phyloP scores from a whole-genome alignment of 192 early-diverging fungal genomes.

The Mortierella claussenii region DNA sequence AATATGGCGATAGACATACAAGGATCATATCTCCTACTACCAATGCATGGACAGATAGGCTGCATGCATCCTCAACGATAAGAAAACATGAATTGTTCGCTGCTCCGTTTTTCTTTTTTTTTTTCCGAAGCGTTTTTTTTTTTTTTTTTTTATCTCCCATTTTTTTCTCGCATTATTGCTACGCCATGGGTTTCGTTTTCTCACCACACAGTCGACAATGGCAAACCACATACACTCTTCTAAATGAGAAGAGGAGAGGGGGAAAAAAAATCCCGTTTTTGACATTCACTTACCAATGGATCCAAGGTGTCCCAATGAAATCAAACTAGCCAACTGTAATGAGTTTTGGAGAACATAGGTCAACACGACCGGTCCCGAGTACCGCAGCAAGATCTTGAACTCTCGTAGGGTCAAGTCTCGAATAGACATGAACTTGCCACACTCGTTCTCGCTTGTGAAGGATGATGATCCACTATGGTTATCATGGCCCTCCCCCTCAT shows the following conservation, averaged over 20 bases:
- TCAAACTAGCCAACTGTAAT: conserved; percentile 70
- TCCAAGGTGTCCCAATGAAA: conserved; percentile 73
- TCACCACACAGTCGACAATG: no score
- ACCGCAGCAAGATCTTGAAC: conserved; percentile 48
- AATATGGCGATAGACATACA: conserved; percentile 1
- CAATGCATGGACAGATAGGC: no score
- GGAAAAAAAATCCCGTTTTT: background rate
- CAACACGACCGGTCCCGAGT: conserved; percentile 63
- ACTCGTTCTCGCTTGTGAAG: background rate
- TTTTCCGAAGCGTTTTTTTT: no score
- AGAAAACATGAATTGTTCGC: no score
- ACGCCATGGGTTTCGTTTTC: no score
- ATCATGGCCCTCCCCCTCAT: background rate
- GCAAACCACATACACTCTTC: no score
- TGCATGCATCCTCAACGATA: no score
- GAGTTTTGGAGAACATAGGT: conserved; percentile 77
- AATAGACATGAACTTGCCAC: conserved; percentile 14
- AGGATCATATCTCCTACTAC: no score
- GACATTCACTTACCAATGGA: conserved; percentile 17
- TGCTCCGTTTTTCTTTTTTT: no score
- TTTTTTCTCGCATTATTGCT: no score
- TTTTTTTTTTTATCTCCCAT: background rate
- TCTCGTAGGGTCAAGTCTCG: conserved; percentile 13
- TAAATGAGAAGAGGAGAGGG: no score
- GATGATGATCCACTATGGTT: no score